Conservation (phyloP, 2,329 filamentous ascomycete species). For the Cucurbitaria berberidis region DNA sequence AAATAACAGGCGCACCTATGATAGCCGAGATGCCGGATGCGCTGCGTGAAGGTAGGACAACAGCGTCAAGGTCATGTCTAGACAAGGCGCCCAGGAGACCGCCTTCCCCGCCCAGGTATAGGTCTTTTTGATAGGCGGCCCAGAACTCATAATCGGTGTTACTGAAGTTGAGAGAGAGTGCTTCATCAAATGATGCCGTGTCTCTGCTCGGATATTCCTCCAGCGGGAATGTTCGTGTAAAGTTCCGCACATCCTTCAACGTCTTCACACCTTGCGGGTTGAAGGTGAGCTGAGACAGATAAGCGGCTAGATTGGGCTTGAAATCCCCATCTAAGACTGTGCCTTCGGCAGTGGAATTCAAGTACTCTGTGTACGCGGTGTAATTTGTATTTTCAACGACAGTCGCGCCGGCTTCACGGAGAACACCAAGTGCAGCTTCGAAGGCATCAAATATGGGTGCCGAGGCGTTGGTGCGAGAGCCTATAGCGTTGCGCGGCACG, state of each 20-base stretch:
- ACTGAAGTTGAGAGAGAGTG: slow-evolving; percentile 59
- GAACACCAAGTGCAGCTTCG: slow-evolving; percentile 58
- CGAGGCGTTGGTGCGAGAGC: slow-evolving; percentile 35
- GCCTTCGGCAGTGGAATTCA: slow-evolving; percentile 48
- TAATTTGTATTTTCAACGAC: slow-evolving; percentile 68
- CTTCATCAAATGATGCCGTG: slow-evolving; percentile 62
- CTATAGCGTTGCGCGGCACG: slow-evolving; percentile 66
- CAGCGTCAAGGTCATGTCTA: slow-evolving; percentile 64
- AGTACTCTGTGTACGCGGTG: slow-evolving; percentile 57
- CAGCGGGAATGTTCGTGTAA: slow-evolving; percentile 59
- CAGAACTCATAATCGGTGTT: slow-evolving; percentile 65
- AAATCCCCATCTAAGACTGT: slow-evolving; percentile 66
- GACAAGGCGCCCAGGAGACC: slow-evolving; percentile 67
- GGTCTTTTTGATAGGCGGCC: slow-evolving; percentile 60
- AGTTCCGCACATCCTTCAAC: slow-evolving; percentile 60
- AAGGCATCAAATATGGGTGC: slow-evolving; percentile 61
- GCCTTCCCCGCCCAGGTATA: slow-evolving; percentile 62
- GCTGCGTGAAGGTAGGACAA: slow-evolving; percentile 64
- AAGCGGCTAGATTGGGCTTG: slow-evolving; percentile 61
- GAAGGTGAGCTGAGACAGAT: slow-evolving; percentile 61
- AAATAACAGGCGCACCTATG: slow-evolving; percentile 66
- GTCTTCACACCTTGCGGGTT: slow-evolving; percentile 64
- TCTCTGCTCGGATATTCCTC: slow-evolving; percentile 69
- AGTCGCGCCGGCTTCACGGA: slow-evolving; percentile 63
- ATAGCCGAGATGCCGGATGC: slow-evolving; percentile 59